These are phyloP conservation scores for Podosphaera xanthii DNA, from an alignment of 2,329 filamentous ascomycete genomes.

Conservation along the genomic window DNA sequence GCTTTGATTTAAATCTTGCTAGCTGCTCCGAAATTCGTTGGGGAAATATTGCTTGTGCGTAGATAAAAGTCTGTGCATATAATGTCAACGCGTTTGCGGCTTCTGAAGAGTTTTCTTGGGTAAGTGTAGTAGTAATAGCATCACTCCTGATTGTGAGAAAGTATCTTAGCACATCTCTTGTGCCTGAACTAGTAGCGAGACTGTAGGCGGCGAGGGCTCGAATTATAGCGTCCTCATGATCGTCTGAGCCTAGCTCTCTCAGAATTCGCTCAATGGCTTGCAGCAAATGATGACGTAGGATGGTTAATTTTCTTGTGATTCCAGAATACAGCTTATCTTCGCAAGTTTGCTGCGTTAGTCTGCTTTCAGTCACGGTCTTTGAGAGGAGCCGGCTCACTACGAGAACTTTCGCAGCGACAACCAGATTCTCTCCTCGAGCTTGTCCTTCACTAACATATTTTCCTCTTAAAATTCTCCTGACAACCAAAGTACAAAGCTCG, in stretches of 20 bases:
- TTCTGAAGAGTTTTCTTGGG: constrained; percentile 19
- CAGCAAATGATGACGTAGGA: constrained; percentile 38
- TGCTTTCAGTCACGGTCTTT: constrained; percentile 42
- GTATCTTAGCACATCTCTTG: constrained; percentile 54
- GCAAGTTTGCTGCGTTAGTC: constrained; percentile 17
- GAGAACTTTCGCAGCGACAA: constrained; percentile 45
- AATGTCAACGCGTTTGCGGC: constrained; percentile 45
- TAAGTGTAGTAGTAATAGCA: constrained; percentile 31
- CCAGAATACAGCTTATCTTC: constrained; percentile 26
- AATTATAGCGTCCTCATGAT: constrained; percentile 28
- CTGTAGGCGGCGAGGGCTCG: constrained; percentile 65
- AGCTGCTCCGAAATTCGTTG: constrained; percentile 48
- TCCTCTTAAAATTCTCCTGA: constrained; percentile 25
- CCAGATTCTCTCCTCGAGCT: constrained; percentile 18
- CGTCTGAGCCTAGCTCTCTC: constrained; percentile 22
- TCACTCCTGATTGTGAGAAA: constrained; percentile 53
- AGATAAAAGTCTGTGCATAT: constrained; percentile 54
- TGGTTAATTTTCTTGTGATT: constrained; percentile 38
- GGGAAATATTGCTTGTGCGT: constrained; percentile 57
- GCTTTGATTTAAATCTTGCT: constrained; percentile 40
- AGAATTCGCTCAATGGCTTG: constrained; percentile 47
- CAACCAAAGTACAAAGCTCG: constrained; percentile 26
- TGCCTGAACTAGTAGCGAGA: constrained; percentile 56
- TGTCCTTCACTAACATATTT: constrained; percentile 12
- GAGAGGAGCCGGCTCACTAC: constrained; percentile 54